phyloP scores from a whole-genome alignment of 306 rosid genomes.

The Psophocarpus tetragonolobus region DNA sequence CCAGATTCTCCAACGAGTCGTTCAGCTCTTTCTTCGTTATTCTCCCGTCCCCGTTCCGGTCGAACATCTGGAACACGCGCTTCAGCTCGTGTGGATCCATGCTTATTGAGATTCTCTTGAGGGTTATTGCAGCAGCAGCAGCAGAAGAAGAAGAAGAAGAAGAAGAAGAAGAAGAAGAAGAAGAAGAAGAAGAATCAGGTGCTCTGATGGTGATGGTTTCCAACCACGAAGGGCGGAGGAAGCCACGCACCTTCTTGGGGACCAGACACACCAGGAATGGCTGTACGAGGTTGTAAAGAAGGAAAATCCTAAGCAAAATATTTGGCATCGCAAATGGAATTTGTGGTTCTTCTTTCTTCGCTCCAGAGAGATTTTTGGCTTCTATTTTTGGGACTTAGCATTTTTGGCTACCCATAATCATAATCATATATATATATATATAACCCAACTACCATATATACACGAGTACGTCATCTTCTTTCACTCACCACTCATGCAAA shows the following conservation, averaged over 20 bases:
- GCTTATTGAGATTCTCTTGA: neutral
- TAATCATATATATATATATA: no score
- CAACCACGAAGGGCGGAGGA: slow-evolving; percentile 51
- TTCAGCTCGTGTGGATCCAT: slow-evolving; percentile 66
- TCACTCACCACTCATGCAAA: no score
- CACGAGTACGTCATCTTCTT: no score
- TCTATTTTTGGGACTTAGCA: no score
- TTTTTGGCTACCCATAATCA: no score
- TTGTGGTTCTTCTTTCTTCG: slow-evolving; percentile 25
- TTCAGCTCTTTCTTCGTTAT: slow-evolving; percentile 71
- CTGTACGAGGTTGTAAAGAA: slow-evolving; percentile 51
- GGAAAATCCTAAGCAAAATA: slow-evolving; percentile 51
- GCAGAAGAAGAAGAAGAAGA: neutral
- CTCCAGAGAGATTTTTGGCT: slow-evolving; percentile 17
- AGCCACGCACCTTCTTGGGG: slow-evolving; percentile 40
- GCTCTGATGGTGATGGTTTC: neutral
- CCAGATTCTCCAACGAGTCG: slow-evolving; percentile 70
- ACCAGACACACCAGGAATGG: slow-evolving; percentile 46
- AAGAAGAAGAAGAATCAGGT: neutral
- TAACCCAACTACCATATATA: no score
- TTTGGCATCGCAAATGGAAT: slow-evolving; percentile 46
- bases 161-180: neutral
- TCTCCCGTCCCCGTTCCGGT: slow-evolving; percentile 70
- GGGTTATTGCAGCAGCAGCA: neutral
- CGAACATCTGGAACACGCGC: slow-evolving; percentile 82